These are phyloP conservation scores for Ceratobasidium sp. DNA, from an alignment of 1,284 basidiomycete species.

Conservation along the genomic window DNA sequence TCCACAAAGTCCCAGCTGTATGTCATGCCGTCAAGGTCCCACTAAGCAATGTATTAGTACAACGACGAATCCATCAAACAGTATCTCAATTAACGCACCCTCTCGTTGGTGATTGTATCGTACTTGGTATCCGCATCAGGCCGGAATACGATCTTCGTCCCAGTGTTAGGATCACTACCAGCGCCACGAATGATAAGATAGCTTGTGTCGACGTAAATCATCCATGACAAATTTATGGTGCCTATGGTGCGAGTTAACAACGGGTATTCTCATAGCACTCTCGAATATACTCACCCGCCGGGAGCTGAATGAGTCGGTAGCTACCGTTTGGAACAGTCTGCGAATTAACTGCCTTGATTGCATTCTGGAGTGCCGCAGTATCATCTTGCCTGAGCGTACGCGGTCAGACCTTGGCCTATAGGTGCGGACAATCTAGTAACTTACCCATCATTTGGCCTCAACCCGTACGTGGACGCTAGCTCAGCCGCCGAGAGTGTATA, in stretches of 20 bases:
- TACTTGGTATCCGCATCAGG: slow-evolving; percentile 41
- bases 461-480: slow-evolving; percentile 36
- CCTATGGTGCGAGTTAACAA: not conserved
- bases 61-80: not conserved
- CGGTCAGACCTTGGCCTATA: not conserved
- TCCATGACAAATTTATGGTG: slow-evolving; percentile 35
- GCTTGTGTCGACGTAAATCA: slow-evolving; percentile 40
- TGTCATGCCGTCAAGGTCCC: slow-evolving; percentile 30
- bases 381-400: slow-evolving; percentile 35
- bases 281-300: slow-evolving; percentile 21
- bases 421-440: not conserved
- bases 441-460: slow-evolving; percentile 39
- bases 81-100: not conserved
- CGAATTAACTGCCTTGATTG: slow-evolving; percentile 33
- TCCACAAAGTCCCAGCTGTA: slow-evolving; percentile 37
- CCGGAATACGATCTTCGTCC: slow-evolving; percentile 40
- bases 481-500: slow-evolving; percentile 23
- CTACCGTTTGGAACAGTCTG: slow-evolving; percentile 18
- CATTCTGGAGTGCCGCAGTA: slow-evolving; percentile 29
- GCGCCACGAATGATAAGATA: slow-evolving; percentile 43
- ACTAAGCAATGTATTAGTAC: not conserved
- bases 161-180: slow-evolving; percentile 37
- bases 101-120: slow-evolving; percentile 30
- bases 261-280: not conserved
- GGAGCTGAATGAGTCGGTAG: slow-evolving; percentile 41